phyloP scores from a whole-genome alignment of 1,284 basidiomycete genomes.

The Ceratobasidium theobromae region DNA sequence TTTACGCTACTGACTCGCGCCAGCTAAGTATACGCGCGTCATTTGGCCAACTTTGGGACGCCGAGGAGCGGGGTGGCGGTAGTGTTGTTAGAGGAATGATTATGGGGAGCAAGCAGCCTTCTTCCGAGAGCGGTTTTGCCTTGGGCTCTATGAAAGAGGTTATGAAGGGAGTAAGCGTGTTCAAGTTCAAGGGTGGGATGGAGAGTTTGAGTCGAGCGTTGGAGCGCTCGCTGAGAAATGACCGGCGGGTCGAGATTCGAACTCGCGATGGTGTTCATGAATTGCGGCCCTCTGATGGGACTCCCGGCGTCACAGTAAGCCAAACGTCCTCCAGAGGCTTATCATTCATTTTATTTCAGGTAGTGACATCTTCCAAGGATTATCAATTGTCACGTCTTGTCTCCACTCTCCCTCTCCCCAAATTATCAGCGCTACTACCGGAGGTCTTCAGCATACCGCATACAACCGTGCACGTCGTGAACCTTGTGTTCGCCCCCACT shows the following conservation, averaged over 20 bases:
- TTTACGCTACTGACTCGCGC: constrained; percentile 86
- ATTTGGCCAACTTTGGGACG: constrained; percentile 71
- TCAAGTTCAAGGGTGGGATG: constrained; percentile 79
- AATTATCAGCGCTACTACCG: constrained; percentile 53
- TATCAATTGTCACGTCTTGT: constrained; percentile 58
- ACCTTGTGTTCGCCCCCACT: constrained; percentile 66
- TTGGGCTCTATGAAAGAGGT: constrained; percentile 54
- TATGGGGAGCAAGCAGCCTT: constrained; percentile 38
- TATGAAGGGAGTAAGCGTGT: constrained; percentile 69
- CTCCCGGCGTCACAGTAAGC: neutral
- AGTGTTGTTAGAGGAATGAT: constrained; percentile 70
- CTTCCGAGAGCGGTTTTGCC: constrained; percentile 48
- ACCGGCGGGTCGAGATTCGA: constrained; percentile 62
- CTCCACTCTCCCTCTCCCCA: constrained; percentile 71
- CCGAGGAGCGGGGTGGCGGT: constrained; percentile 65
- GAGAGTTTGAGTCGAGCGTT: constrained; percentile 66
- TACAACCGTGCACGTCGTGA: constrained; percentile 70
- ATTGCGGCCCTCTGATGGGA: constrained; percentile 44
- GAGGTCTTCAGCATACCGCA: constrained; percentile 49
- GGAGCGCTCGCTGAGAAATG: constrained; percentile 49
- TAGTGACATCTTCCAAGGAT: constrained; percentile 48
- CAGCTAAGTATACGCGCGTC: constrained; percentile 73
- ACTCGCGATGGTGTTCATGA: constrained; percentile 48
- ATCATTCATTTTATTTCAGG: constrained; percentile 42
- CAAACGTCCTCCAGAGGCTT: neutral